phyloP scores from a whole-genome alignment of 257 asterid species.

The Solanum lignicaule region DNA sequence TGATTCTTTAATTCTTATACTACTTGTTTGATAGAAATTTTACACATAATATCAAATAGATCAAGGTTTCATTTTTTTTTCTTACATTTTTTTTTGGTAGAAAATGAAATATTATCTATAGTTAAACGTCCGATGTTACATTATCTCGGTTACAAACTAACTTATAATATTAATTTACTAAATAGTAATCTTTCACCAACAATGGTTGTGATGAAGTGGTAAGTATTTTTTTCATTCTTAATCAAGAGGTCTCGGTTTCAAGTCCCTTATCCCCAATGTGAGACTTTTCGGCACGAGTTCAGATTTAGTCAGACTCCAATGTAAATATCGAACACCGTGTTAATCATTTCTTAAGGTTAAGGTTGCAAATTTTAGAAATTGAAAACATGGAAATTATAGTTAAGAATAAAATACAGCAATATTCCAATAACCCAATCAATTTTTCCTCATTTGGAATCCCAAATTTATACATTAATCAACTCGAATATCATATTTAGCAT shows the following conservation, averaged over 20 bases:
- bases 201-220: rapidly evolving
- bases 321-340: too few species aligned
- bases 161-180: too few species aligned
- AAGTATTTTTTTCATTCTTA: rapidly evolving
- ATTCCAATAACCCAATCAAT: neutral
- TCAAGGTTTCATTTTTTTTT: neutral
- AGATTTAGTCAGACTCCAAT: rapidly evolving
- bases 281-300: rapidly evolving
- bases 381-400: neutral
- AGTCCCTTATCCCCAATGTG: rapidly evolving
- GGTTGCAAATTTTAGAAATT: neutral
- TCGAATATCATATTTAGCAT: neutral
- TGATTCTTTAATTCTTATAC: neutral
- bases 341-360: neutral
- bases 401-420: neutral
- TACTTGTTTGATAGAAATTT: neutral
- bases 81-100: neutral
- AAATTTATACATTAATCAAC: neutral
- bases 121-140: neutral
- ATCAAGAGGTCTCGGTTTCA: too few species aligned
- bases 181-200: too few species aligned
- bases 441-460: neutral
- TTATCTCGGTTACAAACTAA: neutral
- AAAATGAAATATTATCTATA: too few species aligned
- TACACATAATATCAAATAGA: neutral